Conservation (phyloP, 1,139 yeast species). For the Blastobotrys apis region DNA sequence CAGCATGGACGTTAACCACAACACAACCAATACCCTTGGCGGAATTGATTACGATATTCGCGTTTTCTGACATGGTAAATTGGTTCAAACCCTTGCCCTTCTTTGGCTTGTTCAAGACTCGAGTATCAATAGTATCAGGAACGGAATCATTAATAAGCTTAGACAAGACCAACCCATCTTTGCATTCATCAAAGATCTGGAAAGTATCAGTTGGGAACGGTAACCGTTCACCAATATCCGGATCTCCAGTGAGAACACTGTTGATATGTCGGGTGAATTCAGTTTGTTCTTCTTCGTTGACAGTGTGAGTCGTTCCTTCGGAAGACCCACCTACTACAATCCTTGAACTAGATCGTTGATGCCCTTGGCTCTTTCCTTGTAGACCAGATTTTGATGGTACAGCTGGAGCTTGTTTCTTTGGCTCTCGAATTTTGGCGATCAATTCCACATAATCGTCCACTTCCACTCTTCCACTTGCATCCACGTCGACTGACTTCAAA, state of each 20-base stretch:
- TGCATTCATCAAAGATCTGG: constrained; percentile 94
- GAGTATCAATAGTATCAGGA: constrained; percentile 96
- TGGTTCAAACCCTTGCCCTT: constrained; percentile 80
- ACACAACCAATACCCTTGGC: constrained; percentile 99
- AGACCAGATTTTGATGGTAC: constrained; percentile 22
- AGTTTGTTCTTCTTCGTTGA: constrained; percentile 93
- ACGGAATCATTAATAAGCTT: constrained; percentile 95
- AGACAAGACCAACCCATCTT: constrained; percentile 90
- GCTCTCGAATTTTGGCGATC: constrained; percentile 37
- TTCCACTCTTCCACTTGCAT: constrained; percentile 96
- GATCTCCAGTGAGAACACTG: constrained; percentile 85
- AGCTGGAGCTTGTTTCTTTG: constrained; percentile 22
- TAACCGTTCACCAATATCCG: constrained; percentile 74
- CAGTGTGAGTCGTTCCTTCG: constrained; percentile 93
- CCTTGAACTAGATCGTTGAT: constrained; percentile 29
- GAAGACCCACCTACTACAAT: constrained; percentile 81
- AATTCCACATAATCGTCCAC: constrained; percentile 92
- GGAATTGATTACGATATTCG: constrained; percentile 94
- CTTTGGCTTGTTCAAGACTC: constrained; percentile 88
- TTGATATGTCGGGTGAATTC: constrained; percentile 96
- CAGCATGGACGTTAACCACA: constrained; percentile 95
- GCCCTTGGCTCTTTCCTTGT: constrained; percentile 14
- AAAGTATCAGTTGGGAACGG: constrained; percentile 94
- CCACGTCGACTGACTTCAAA: constrained; percentile 82
- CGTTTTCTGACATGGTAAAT: constrained; percentile 94